Evolutionary conservation across 108 stramenopile species (phyloP).

Genomic region (Epithemia pelagica): DNA sequence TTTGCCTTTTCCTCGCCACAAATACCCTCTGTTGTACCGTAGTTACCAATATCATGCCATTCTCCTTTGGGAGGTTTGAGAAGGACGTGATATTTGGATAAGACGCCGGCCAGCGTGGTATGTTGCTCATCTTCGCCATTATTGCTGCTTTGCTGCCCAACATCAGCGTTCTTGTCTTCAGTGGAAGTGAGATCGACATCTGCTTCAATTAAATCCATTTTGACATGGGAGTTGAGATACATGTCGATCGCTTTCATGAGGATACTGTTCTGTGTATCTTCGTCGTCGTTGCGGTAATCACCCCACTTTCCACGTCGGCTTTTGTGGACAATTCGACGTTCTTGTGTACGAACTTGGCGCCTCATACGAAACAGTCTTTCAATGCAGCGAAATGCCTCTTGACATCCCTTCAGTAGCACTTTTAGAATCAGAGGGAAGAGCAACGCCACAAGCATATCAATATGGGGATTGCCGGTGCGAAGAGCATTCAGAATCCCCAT

Average conservation of each 20-base stretch:
- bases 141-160: not conserved
- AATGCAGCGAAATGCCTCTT: too few species aligned
- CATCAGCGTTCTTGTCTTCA: slow-evolving; percentile 11
- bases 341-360: too few species aligned
- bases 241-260: slow-evolving; percentile 41
- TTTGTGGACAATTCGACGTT: not conserved
- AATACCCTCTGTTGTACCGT: slow-evolving; percentile 4
- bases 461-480: slow-evolving; percentile 34
- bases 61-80: slow-evolving; percentile 20
- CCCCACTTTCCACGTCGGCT: too few species aligned
- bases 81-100: slow-evolving; percentile 32
- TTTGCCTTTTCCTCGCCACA: not conserved
- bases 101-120: slow-evolving; percentile 20
- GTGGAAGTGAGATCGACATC: slow-evolving; percentile 28
- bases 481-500: slow-evolving; percentile 9
- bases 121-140: slow-evolving; percentile 10
- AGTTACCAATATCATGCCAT: slow-evolving; percentile 28
- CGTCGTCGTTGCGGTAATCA: slow-evolving; percentile 9
- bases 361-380: too few species aligned
- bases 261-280: slow-evolving; percentile 34
- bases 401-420: too few species aligned
- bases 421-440: slow-evolving; percentile 49
- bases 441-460: slow-evolving; percentile 68
- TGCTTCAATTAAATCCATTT: slow-evolving; percentile 20
- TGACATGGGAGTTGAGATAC: slow-evolving; percentile 28